Evolutionary conservation across 495 filamentous ascomycete genomes (phyloP).

Genomic region (Trichodelitschia bisporula): DNA sequence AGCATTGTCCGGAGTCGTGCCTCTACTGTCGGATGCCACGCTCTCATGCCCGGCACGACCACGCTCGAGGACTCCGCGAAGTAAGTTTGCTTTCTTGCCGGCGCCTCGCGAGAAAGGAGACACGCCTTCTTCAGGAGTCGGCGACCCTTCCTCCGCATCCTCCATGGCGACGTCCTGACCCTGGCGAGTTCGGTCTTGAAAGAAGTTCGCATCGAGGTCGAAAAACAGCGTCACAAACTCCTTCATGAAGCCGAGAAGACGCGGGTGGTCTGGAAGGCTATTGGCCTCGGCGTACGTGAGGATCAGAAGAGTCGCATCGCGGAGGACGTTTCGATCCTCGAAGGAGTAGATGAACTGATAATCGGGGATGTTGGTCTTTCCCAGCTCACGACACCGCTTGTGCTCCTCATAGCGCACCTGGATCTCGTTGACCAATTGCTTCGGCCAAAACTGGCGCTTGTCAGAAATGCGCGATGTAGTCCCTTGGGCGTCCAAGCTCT

Average conservation of each 20-base stretch:
- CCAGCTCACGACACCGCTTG: constrained; percentile 34
- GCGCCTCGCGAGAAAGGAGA: constrained; percentile 30
- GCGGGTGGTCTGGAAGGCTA: constrained; percentile 45
- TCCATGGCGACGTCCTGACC: constrained; percentile 20
- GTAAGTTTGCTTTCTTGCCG: constrained; percentile 54
- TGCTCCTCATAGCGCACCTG: constrained; percentile 73
- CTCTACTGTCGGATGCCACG: constrained; percentile 47
- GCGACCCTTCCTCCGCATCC: constrained; percentile 26
- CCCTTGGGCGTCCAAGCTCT: constrained; percentile 86
- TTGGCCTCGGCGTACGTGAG: constrained; percentile 48
- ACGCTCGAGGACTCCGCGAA: constrained; percentile 65
- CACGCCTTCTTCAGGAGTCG: no score
- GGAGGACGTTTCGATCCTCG: constrained; percentile 49
- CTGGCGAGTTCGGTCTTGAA: constrained; percentile 53
- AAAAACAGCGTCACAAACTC: constrained; percentile 80
- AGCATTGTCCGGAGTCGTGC: constrained; percentile 59
- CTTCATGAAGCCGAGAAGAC: constrained; percentile 61
- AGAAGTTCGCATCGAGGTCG: constrained; percentile 47
- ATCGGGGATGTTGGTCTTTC: constrained; percentile 28
- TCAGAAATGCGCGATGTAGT: constrained; percentile 61
- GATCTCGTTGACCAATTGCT: constrained; percentile 65
- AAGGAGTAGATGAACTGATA: constrained; percentile 55
- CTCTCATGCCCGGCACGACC: constrained; percentile 45
- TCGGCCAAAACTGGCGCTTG: constrained; percentile 71
- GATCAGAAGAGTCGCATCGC: constrained; percentile 60